Conservation (phyloP, 2,329 filamentous ascomycete species). For the Akanthomyces muscarius region DNA sequence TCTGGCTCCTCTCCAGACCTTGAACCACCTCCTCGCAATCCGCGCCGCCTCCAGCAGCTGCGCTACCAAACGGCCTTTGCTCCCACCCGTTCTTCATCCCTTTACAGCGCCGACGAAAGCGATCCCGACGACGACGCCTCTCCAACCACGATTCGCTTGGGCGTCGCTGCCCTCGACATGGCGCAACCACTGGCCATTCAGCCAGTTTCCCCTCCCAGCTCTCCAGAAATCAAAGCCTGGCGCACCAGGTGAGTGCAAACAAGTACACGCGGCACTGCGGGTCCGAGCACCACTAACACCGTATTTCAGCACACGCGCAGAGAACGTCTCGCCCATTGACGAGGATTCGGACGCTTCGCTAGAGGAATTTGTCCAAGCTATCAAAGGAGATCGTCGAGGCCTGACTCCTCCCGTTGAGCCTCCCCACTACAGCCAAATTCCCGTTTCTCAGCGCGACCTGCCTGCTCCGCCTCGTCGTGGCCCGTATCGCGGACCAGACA, state of each 20-base stretch:
- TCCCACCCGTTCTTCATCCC: constrained; percentile 53
- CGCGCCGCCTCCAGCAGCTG: constrained; percentile 29
- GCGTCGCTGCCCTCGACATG: neutral
- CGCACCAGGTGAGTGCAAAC: constrained; percentile 39
- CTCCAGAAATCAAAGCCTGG: constrained; percentile 43
- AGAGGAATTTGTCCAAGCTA: neutral
- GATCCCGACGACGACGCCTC: constrained; percentile 16
- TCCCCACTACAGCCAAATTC: neutral
- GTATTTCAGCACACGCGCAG: constrained; percentile 23
- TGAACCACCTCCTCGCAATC: constrained; percentile 35
- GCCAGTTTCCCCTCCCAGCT: constrained; percentile 54
- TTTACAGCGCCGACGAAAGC: constrained; percentile 40
- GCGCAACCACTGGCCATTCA: constrained; percentile 36
- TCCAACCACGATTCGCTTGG: constrained; percentile 35
- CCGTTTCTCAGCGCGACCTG: neutral
- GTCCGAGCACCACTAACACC: constrained; percentile 12
- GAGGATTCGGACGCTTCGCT: constrained; percentile 33
- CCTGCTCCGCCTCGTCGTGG: neutral
- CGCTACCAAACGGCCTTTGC: constrained; percentile 27
- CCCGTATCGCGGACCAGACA: neutral
- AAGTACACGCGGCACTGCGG: constrained; percentile 16
- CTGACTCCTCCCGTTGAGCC: neutral
- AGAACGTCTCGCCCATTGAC: constrained; percentile 52
- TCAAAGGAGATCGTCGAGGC: constrained; percentile 12
- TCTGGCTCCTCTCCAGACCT: constrained; percentile 26